Evolutionary conservation across 2,329 filamentous ascomycete genomes (phyloP), one percentile per base, ranked within the genome.

Genomic region (Lachnellula occidentalis): DNA sequence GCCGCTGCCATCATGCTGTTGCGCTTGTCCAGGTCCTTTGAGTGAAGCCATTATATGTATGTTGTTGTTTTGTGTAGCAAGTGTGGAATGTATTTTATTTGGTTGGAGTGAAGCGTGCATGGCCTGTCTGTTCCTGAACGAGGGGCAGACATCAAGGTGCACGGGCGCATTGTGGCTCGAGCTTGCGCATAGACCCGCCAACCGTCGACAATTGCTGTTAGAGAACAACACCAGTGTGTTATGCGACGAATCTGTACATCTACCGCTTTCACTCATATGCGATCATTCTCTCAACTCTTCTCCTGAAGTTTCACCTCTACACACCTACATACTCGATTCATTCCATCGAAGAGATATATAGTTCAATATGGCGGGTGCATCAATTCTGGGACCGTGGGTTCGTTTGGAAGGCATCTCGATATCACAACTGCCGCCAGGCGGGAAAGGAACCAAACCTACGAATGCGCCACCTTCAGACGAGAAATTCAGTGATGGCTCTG

Each of bases 1-100:
- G 67, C 77, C 78, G 66, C 83, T 83, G 71, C 88, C 87, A 69
- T 86, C 78, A 72, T 83, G 78, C 64, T 79, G 74, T 69, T 83
- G 78, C 34, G 79, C 74, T 66, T 78, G 76, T 60, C 83, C 83
- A 34, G 82, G 82, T 51, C 84, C 84, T 75, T 87, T 87, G 62
- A 69, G 59, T 50, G 66, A 61, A 56, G 64, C 52, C 65, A 67
- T 67, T 51, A 1, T 15, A 19, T 54, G 21, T 21, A 34, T 46
- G 42, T 34, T 49, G 27, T 45, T 22, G 43, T 24, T 12, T 15
- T 27, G 43, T 31, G 14, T 39, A 6, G 12, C 36, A 15, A 17
- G 14, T n/a, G 36, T 15, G 36, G 5, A 17, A 15, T 39, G 36
- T 39, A 31, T 9, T 31, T 9, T 31, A 8, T 31, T 31, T 24